Conservation (phyloP, 2,329 filamentous ascomycete species). For the Sclerotinia glacialis region DNA sequence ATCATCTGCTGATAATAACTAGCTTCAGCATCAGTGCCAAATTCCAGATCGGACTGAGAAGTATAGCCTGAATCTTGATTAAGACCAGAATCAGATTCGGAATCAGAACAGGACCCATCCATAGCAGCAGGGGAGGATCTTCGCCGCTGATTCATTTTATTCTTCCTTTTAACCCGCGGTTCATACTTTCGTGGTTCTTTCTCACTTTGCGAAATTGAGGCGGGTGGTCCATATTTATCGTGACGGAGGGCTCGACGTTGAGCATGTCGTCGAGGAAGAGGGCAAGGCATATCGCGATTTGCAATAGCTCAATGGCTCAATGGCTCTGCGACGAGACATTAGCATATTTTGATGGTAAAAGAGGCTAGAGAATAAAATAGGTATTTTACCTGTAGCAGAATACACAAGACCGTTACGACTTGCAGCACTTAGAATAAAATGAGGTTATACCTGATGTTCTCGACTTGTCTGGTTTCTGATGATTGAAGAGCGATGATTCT, state of each 20-base stretch:
- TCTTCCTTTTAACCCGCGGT: slow-evolving; percentile 14
- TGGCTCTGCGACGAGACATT: not conserved
- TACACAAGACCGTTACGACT: not conserved
- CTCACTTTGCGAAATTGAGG: not conserved
- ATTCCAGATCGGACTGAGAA: slow-evolving; percentile 13
- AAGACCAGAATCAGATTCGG: not conserved
- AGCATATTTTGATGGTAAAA: not conserved
- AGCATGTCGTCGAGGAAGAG: not conserved
- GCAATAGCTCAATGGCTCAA: not conserved
- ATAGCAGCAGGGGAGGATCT: not conserved
- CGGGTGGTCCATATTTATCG: not conserved
- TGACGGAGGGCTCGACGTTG: not conserved
- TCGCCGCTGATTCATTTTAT: slow-evolving; percentile 4
- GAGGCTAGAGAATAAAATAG: not conserved
- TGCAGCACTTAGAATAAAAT: not conserved
- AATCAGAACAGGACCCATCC: not conserved
- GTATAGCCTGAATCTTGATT: slow-evolving; percentile 12
- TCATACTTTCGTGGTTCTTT: slow-evolving; percentile 14
- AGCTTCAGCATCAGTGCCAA: slow-evolving; percentile 26
- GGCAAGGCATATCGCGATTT: not conserved
- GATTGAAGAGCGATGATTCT: not conserved
- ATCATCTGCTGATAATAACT: slow-evolving; percentile 25
- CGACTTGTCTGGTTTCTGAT: not conserved
- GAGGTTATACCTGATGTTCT: not conserved
- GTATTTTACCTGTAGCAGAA: not conserved